These are phyloP conservation scores for Saururus chinensis DNA, from an alignment of 164 flowering plant species.

Conservation along the genomic window DNA sequence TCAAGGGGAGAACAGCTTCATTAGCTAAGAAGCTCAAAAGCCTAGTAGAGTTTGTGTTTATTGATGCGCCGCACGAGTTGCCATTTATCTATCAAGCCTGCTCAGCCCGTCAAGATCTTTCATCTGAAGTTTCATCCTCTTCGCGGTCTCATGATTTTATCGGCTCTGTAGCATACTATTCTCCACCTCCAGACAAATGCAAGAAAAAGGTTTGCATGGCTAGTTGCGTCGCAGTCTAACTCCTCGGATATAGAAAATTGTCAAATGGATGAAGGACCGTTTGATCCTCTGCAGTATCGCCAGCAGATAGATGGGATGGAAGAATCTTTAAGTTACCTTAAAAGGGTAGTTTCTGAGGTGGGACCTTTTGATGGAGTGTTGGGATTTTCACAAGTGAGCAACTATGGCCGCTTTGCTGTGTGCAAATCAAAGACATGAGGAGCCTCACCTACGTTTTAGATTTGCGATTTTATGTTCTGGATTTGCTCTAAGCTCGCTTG, in stretches of 20 bases:
- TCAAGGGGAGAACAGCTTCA: conserved; percentile 87
- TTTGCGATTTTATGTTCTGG: conserved; percentile 89
- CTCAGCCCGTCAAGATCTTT: too few species aligned
- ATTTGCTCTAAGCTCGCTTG: conserved; percentile 31
- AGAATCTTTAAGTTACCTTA: conserved; percentile 45
- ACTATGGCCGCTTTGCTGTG: conserved; percentile 70
- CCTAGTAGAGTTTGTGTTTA: conserved; percentile 64
- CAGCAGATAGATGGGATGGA: conserved; percentile 67
- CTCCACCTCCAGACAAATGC: conserved; percentile 42
- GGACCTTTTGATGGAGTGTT: conserved; percentile 94
- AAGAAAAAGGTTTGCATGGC: conserved; percentile 79
- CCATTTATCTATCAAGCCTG: conserved; percentile 59
- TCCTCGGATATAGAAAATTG: conserved; percentile 25
- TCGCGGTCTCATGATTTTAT: neutral
- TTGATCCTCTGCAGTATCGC: conserved; percentile 75
- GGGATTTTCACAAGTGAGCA: conserved; percentile 98
- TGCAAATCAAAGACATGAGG: conserved; percentile 21
- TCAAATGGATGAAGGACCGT: conserved; percentile 47
- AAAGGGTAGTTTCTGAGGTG: conserved; percentile 24
- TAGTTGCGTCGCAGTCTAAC: conserved; percentile 36
- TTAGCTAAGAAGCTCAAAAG: conserved; percentile 77
- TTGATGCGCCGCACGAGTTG: conserved; percentile 83
- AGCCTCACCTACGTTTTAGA: conserved; percentile 34
- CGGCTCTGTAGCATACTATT: conserved; percentile 3
- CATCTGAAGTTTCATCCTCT: too few species aligned